These are phyloP conservation scores for Hippophae rhamnoides DNA, from an alignment of 306 rosid genomes.

Conservation along the genomic window DNA sequence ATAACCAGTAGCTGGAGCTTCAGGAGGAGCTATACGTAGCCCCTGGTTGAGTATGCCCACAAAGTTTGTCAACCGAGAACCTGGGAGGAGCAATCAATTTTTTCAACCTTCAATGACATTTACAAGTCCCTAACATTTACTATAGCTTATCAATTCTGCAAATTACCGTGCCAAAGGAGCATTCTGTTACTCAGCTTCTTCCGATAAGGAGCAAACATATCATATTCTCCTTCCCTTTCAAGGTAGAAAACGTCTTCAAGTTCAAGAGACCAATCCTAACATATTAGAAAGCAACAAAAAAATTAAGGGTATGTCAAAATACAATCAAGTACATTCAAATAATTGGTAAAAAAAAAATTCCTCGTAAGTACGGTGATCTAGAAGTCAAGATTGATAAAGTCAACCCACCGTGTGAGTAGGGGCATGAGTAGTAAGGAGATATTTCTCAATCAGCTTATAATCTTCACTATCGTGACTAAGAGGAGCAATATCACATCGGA, in stretches of 20 bases:
- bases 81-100: conserved; percentile 26
- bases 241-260: conserved; percentile 90
- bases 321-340: background rate
- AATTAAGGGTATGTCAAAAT: conserved; percentile 4
- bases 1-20: conserved; percentile 97
- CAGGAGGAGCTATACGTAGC: conserved; percentile 96
- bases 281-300: conserved; percentile 16
- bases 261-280: conserved; percentile 93
- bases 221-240: conserved; percentile 80
- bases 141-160: conserved; percentile 6
- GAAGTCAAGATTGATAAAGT: background rate
- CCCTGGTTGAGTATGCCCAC: conserved; percentile 97
- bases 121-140: background rate
- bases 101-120: conserved; percentile 14
- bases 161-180: conserved; percentile 98
- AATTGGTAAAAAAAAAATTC: background rate
- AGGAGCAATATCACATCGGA: conserved; percentile 63
- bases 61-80: conserved; percentile 87
- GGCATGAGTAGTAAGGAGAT: conserved; percentile 83
- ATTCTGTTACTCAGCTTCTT: conserved; percentile 68
- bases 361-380: conserved; percentile 2
- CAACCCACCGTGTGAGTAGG: conserved; percentile 83
- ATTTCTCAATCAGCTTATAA: conserved; percentile 66
- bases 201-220: conserved; percentile 54
- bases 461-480: conserved; percentile 81